phyloP scores from a whole-genome alignment of 2,329 filamentous ascomycete species.

The Alternaria rosae region DNA sequence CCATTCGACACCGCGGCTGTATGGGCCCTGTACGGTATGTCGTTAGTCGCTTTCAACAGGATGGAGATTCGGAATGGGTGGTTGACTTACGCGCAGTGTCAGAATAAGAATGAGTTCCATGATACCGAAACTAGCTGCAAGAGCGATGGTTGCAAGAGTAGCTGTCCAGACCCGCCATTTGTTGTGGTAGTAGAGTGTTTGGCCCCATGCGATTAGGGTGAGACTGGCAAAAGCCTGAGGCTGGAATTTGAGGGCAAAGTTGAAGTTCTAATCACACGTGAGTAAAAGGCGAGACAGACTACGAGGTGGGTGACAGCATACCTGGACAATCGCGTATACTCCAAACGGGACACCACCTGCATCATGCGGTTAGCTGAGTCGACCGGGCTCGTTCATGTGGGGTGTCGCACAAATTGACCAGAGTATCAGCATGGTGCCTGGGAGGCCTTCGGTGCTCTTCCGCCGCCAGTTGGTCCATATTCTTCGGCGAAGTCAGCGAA shows the following conservation, averaged over 20 bases:
- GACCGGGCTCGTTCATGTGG: background rate
- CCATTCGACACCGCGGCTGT: constrained; percentile 61
- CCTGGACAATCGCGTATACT: constrained; percentile 61
- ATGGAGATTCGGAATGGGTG: no score
- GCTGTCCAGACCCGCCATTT: constrained; percentile 60
- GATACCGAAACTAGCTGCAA: constrained; percentile 58
- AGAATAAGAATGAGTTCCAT: constrained; percentile 65
- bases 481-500: constrained; percentile 28
- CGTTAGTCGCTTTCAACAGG: background rate
- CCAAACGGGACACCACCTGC: constrained; percentile 58
- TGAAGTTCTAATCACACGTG: constrained; percentile 56
- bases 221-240: constrained; percentile 62
- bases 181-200: constrained; percentile 61
- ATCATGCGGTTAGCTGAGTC: background rate
- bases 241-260: constrained; percentile 62
- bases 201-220: constrained; percentile 60
- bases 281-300: background rate
- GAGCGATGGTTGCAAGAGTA: constrained; percentile 49
- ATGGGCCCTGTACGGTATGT: constrained; percentile 56
- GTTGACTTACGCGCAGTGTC: constrained; percentile 58
- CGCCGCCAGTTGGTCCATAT: constrained; percentile 70
- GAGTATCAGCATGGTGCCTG: constrained; percentile 67
- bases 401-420: constrained; percentile 63
- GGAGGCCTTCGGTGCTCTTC: constrained; percentile 69
- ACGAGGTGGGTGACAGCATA: constrained; percentile 20